Percentiles rank a stretch among this genome's conserved stretches.
Evolutionary conservation across 1,284 basidiomycete species (phyloP).

Genomic region (Malassezia furfur): DNA sequence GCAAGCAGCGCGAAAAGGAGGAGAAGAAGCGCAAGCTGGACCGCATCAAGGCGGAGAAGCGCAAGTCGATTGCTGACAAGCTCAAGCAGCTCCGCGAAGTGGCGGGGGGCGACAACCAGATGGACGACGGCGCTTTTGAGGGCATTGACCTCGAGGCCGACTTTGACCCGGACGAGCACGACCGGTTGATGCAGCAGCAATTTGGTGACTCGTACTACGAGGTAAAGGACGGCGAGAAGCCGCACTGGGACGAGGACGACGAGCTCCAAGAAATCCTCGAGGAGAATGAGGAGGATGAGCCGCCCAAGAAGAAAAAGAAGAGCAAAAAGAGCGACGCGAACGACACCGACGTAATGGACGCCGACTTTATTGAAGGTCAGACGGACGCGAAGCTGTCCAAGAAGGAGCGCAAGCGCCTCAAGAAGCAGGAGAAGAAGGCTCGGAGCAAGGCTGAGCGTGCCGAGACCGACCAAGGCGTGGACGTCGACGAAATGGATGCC

Average conservation of each 20-base stretch:
- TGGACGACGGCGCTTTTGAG: constrained; percentile 27
- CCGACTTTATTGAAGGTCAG: constrained; percentile 53
- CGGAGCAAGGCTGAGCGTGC: not conserved
- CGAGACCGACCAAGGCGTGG: constrained; percentile 2
- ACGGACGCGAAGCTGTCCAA: constrained; percentile 57
- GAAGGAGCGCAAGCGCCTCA: constrained; percentile 64
- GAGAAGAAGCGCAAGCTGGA: constrained; percentile 39
- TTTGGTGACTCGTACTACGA: constrained; percentile 42
- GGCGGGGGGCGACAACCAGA: constrained; percentile 27
- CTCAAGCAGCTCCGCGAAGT: constrained; percentile 36
- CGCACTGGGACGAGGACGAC: constrained; percentile 78
- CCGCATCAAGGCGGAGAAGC: constrained; percentile 34
- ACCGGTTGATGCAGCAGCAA: constrained; percentile 33
- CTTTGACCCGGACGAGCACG: constrained; percentile 45
- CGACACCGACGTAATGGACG: constrained; percentile 56
- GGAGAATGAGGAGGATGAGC: constrained; percentile 44
- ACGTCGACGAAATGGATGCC: constrained; percentile 21
- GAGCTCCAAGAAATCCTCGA: constrained; percentile 63
- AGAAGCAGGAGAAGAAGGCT: constrained; percentile 25
- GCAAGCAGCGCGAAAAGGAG: constrained; percentile 43
- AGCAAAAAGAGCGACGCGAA: constrained; percentile 51
- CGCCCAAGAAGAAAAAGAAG: constrained; percentile 50
- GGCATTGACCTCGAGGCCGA: constrained; percentile 37
- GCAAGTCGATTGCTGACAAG: constrained; percentile 39
- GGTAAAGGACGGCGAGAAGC: constrained; percentile 54